A percentile compares a stretch with the other conserved stretches of the same genome.
Conservation (phyloP, 179 eudicot species). For the Silene noctiflora region DNA sequence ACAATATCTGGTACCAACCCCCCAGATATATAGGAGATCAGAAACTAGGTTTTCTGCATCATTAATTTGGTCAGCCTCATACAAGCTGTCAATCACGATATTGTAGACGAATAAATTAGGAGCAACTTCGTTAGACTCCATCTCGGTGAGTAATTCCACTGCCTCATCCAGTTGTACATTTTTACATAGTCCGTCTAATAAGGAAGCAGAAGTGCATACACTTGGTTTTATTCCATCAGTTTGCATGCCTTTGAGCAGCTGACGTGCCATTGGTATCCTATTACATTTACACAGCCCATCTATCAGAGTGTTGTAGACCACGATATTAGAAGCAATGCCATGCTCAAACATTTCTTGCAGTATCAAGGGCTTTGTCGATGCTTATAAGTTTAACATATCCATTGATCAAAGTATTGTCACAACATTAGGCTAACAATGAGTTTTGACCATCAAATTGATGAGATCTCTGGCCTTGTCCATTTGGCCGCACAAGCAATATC, state of each 20-base stretch:
- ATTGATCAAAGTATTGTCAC: neutral
- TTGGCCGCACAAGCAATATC: constrained; percentile 2
- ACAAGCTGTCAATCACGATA: neutral
- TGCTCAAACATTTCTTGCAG: neutral
- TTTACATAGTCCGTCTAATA: neutral
- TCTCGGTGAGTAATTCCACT: neutral
- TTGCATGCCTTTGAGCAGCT: neutral
- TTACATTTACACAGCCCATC: neutral
- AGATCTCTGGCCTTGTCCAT: neutral
- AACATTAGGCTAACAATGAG: neutral
- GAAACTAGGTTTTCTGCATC: neutral
- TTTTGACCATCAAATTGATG: neutral
- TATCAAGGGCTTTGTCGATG: neutral
- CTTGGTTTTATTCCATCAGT: neutral
- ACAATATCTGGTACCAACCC: neutral
- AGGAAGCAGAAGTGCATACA: neutral
- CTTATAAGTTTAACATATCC: neutral
- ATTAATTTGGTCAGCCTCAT: neutral
- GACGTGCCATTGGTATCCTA: neutral
- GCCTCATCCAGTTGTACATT: neutral
- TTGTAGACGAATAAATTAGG: neutral
- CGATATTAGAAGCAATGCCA: neutral
- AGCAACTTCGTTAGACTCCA: neutral
- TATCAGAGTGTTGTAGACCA: neutral
- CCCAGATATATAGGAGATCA: neutral